phyloP scores from a whole-genome alignment of 139 green algal species.

The Chlorella sp. region DNA sequence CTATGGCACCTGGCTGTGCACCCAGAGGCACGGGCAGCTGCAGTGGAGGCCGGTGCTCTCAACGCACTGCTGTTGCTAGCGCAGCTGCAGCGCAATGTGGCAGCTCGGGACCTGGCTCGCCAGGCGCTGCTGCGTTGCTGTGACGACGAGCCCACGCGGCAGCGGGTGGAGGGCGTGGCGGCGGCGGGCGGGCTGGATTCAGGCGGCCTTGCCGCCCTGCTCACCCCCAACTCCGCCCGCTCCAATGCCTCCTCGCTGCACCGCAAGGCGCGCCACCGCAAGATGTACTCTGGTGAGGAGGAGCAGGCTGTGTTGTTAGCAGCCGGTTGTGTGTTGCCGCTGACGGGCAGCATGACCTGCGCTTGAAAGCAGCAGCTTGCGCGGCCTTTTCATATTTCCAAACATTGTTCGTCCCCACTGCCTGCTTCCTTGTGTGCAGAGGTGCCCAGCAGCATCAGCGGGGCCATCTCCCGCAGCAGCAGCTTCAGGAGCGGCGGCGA shows the following conservation, averaged over 20 bases:
- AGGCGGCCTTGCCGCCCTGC: neutral
- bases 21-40: conserved; percentile 12
- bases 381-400: too few species aligned
- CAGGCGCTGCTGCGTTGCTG: conserved; percentile 35
- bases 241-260: neutral
- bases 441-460: conserved; percentile 25
- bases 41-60: conserved; percentile 8
- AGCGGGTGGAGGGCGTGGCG: neutral
- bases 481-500: conserved; percentile 18
- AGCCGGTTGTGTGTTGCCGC: too few species aligned
- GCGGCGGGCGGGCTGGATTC: neutral
- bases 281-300: conserved; percentile 27
- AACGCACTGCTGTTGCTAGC: conserved; percentile 39
- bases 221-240: conserved; percentile 16
- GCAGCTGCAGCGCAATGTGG: conserved; percentile 3
- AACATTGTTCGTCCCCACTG: too few species aligned
- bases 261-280: conserved; percentile 30
- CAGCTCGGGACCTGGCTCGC: conserved; percentile 10
- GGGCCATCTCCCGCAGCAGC: conserved; percentile 20
- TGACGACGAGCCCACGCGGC: conserved; percentile 19
- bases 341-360: too few species aligned
- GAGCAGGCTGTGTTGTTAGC: neutral
- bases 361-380: too few species aligned
- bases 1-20: conserved; percentile 64
- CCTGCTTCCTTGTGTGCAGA: conserved; percentile 1